These are phyloP conservation scores for Lachancea thermotolerans DNA, from an alignment of 805 yeast species.

Conservation along the genomic window DNA sequence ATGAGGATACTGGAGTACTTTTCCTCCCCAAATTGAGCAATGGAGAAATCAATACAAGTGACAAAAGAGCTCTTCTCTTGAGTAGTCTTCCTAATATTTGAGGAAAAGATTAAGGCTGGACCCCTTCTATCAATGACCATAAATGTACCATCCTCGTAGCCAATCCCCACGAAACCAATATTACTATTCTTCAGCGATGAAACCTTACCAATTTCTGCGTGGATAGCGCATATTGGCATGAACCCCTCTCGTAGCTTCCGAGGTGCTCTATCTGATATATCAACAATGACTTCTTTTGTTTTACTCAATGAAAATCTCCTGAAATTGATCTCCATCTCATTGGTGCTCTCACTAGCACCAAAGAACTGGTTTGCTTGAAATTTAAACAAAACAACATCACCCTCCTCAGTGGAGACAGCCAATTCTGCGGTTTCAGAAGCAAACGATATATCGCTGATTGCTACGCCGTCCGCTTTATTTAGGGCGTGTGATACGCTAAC, in stretches of 20 bases:
- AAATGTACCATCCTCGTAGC: conserved; percentile 68
- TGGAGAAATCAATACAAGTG: conserved; percentile 65
- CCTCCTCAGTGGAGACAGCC: conserved; percentile 57
- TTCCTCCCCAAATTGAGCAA: conserved; percentile 61
- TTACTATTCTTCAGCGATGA: conserved; percentile 61
- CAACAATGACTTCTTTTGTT: conserved; percentile 30
- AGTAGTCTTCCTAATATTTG: conserved; percentile 26
- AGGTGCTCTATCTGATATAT: conserved; percentile 51
- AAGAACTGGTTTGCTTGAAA: conserved; percentile 51
- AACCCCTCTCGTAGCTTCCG: conserved; percentile 49
- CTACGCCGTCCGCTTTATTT: conserved; percentile 38
- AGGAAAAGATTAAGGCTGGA: conserved; percentile 57
- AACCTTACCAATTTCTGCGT: conserved; percentile 42
- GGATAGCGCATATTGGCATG: conserved; percentile 46
- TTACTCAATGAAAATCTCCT: conserved; percentile 23
- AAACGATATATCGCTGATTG: conserved; percentile 57
- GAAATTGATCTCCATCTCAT: conserved; percentile 17
- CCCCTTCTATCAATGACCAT: conserved; percentile 73
- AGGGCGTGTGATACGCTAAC: conserved; percentile 47
- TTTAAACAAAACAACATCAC: conserved; percentile 70
- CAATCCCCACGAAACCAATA: conserved; percentile 79
- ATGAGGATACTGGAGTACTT: conserved; percentile 65
- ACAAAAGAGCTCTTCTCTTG: conserved; percentile 31
- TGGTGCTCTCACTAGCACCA: conserved; percentile 26
- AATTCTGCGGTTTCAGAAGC: conserved; percentile 74